Conservation (phyloP, 306 rosid species). For the cucumber (Cucumis sativus) region Cucumber_9930_V3 NC_026656.2:9683501-9684000, state of each 20-base stretch:
- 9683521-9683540: conserved; percentile 24
- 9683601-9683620: neutral
- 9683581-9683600: neutral
- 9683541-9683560: neutral
- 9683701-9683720: conserved; percentile 37
- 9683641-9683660: neutral
- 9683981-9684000: too few relatives aligned
- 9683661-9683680: neutral
- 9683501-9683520: conserved; percentile 50
- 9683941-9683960: neutral
- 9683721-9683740: conserved; percentile 55
- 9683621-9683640: too few relatives aligned
- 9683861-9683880: neutral
- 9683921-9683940: neutral
- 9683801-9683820: neutral
- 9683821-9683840: neutral
- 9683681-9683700: conserved; percentile 44
- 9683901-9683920: neutral
- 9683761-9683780: neutral
- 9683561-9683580: neutral
- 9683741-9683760: conserved; percentile 55
- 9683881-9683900: neutral
- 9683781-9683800: neutral
- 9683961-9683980: too few relatives aligned
- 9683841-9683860: neutral